Evolutionary conservation across 2,329 filamentous ascomycete species (phyloP).

Genomic region (Ophiostoma quercus): DNA sequence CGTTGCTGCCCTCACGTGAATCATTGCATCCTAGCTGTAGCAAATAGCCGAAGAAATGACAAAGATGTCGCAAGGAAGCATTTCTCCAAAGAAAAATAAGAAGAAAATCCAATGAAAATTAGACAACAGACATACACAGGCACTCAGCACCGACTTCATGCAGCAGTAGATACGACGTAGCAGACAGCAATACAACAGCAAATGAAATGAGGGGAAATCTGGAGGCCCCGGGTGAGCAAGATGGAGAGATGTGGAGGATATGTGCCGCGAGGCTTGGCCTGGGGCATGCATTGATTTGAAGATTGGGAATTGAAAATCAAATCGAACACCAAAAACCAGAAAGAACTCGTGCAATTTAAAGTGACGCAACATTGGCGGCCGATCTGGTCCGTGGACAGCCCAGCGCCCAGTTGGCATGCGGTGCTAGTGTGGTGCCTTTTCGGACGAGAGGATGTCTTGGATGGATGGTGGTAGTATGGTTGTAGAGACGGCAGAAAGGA

Average conservation of each 20-base stretch:
- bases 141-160: too few relatives aligned
- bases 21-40: not conserved
- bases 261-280: conserved; percentile 2
- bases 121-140: not conserved
- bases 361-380: conserved; percentile 8
- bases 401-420: not conserved
- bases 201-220: not conserved
- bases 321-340: not conserved
- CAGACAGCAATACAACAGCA: not conserved
- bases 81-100: not conserved
- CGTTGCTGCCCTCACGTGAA: not conserved
- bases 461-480: not conserved
- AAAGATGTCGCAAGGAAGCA: not conserved
- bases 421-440: conserved; percentile 7
- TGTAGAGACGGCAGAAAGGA: conserved; percentile 10
- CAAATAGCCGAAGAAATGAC: not conserved
- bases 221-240: not conserved
- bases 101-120: not conserved
- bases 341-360: not conserved
- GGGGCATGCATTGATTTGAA: not conserved
- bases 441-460: conserved; percentile 25
- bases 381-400: not conserved
- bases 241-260: not conserved
- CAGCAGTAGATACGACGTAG: not conserved
- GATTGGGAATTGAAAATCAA: not conserved